Conservation (phyloP, 73 alveolate species). For the Urostyla sp. region DNA sequence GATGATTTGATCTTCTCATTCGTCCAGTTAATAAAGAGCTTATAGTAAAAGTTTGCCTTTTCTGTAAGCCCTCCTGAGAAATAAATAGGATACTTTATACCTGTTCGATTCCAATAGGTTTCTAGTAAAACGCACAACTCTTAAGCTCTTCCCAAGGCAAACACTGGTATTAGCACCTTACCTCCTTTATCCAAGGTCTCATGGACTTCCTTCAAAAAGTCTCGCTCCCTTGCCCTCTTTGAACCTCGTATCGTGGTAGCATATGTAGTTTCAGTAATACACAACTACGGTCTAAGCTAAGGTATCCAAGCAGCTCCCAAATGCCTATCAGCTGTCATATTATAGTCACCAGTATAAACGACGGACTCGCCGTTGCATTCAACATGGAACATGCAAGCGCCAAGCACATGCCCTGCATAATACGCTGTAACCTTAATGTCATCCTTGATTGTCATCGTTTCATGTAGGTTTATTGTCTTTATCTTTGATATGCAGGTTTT, state of each 20-base stretch:
- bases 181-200: conserved; percentile 98
- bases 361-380: conserved; percentile 92
- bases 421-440: conserved; percentile 90
- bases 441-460: conserved; percentile 63
- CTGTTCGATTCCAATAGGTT: conserved; percentile 97
- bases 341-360: conserved; percentile 99
- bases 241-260: conserved; percentile 96
- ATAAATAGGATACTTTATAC: conserved; percentile 89
- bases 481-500: conserved; percentile 52
- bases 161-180: conserved; percentile 98
- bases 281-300: conserved; percentile 91
- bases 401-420: conserved; percentile 99
- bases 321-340: conserved; percentile 97
- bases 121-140: conserved; percentile 97
- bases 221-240: conserved; percentile 98
- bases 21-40: conserved; percentile 92
- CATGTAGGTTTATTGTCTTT: conserved; percentile 61
- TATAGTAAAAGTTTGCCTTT: conserved; percentile 90
- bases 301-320: conserved; percentile 97
- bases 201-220: conserved; percentile 91
- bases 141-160: conserved; percentile 99
- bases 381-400: conserved; percentile 95
- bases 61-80: conserved; percentile 93
- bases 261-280: conserved; percentile 97
- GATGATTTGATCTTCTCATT: conserved; percentile 88